Base-by-base conservation (phyloP, 1,139 yeast genomes). In the Blastobotrys aristatus region DNA sequence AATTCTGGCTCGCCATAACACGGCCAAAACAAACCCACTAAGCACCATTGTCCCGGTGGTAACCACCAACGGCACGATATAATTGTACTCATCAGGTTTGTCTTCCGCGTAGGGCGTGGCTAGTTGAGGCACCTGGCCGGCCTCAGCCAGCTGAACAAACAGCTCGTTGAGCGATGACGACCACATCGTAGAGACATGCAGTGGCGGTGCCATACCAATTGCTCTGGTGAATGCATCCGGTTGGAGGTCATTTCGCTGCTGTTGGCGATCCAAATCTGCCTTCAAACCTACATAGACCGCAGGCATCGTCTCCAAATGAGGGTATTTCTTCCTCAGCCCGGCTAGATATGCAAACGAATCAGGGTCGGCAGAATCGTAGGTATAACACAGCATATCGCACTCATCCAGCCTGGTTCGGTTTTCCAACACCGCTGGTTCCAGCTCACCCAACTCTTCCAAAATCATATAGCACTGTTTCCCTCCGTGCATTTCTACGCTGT, bases 291-390 rank as follows among this genome's bases (percentile, higher is more conserved):
- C 97, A 62, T 83, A 87, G 0, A 90, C 83, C 4, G 86, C 77
- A 0, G 98, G 98, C 2, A 90, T 70, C 47, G 79, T 79, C 57
- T 80, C 82, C 35, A 90, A 68, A 35, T 71, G 69, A 0, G 80
- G 76, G 58, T 83, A 79, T 51, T 72, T 75, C 41, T 73, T 70
- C 22, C 89, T 71, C 24, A 89, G 66, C 26, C 85, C 84, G 26
- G 85, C 83, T 48, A 90, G 69, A 61, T 86, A 82, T 47, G 89
- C 87, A 65, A 92, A 92, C 45, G 96, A 86, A 48, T 90, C 95
- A 0, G 98, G 97, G 61, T 92, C 97, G 0, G 96, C 84, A 0
- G 97, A 88, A 64, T 92, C 98, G 64, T 92, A 92, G 0, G 89
- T 77, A 60, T 85, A 76, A 64, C 97, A 92, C 1, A 92, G 67